Evolutionary conservation across 306 rosid species (phyloP).

Genomic region (Castanea crenata): DNA sequence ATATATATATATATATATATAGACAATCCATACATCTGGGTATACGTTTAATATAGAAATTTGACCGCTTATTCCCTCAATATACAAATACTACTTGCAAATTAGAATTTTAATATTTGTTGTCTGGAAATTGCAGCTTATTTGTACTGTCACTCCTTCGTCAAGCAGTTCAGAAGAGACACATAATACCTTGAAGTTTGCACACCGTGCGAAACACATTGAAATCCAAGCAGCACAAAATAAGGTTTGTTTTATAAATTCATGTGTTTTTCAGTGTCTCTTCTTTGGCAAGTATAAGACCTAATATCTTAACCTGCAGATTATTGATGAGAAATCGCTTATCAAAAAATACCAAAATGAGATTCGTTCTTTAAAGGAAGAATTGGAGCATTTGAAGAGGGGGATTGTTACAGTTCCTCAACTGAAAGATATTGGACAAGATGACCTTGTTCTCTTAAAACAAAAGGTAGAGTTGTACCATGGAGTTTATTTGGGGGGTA

Average conservation of each 20-base stretch:
- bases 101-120: slow-evolving; percentile 18
- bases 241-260: slow-evolving; percentile 41
- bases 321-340: slow-evolving; percentile 97
- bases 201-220: slow-evolving; percentile 95
- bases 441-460: slow-evolving; percentile 75
- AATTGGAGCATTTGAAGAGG: slow-evolving; percentile 79
- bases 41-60: slow-evolving; percentile 8
- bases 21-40: slow-evolving; percentile 20
- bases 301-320: slow-evolving; percentile 51
- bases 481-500: neutral
- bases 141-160: slow-evolving; percentile 96
- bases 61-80: slow-evolving; percentile 15
- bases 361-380: slow-evolving; percentile 87
- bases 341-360: slow-evolving; percentile 96
- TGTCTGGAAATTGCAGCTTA: slow-evolving; percentile 64
- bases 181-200: slow-evolving; percentile 92
- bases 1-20: slow-evolving; percentile 12
- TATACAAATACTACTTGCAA: slow-evolving; percentile 12
- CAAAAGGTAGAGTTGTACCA: slow-evolving; percentile 64
- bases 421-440: slow-evolving; percentile 63
- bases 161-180: slow-evolving; percentile 97
- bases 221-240: slow-evolving; percentile 97
- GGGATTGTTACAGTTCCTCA: slow-evolving; percentile 78
- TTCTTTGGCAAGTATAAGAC: slow-evolving; percentile 20
- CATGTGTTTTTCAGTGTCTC: neutral